A percentile compares a stretch with the other conserved stretches of the same genome.
These are phyloP conservation scores for Rugonectria rugulosa DNA, from an alignment of 2,329 filamentous ascomycete genomes.

Conservation along the genomic window DNA sequence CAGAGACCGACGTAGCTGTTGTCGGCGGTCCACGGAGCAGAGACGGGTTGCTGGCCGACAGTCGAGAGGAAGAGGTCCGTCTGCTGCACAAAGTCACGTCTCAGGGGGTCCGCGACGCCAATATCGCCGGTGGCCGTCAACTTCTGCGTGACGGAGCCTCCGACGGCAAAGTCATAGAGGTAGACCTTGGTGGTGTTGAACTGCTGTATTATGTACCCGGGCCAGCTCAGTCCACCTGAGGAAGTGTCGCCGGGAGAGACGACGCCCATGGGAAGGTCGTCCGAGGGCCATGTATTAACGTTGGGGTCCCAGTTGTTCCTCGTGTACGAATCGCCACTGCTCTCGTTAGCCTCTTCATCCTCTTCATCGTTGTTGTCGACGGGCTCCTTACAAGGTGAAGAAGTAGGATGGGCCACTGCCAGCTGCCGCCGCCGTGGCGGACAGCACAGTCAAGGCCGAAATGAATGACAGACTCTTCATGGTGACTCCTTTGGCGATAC, in stretches of 20 bases:
- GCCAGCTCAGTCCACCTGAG: slow-evolving; percentile 1
- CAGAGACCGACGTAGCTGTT: slow-evolving; percentile 7
- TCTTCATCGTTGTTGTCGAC: background rate
- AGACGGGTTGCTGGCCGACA: background rate
- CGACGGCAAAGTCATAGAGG: slow-evolving; percentile 7
- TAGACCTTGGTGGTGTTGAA: slow-evolving; percentile 1
- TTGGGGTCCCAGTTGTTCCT: slow-evolving; percentile 3
- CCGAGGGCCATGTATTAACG: background rate
- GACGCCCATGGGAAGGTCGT: slow-evolving; percentile 2
- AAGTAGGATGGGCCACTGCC: background rate
- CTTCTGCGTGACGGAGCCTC: background rate
- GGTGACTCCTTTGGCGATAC: no score
- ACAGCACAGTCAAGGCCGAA: background rate
- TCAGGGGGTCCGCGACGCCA: background rate
- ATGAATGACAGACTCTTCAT: background rate
- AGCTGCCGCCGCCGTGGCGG: background rate
- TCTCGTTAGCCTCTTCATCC: background rate
- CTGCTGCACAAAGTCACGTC: slow-evolving; percentile 8
- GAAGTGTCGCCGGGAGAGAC: background rate
- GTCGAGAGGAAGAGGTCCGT: slow-evolving; percentile 2
- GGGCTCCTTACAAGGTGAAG: slow-evolving; percentile 5
- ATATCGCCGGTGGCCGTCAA: background rate
- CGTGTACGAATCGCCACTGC: slow-evolving; percentile 12
- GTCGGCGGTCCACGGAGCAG: slow-evolving; percentile 3
- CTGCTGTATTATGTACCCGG: slow-evolving; percentile 3